These are phyloP conservation scores for Septoria linicola DNA, from an alignment of 2,329 filamentous ascomycete genomes.

Conservation along the genomic window DNA sequence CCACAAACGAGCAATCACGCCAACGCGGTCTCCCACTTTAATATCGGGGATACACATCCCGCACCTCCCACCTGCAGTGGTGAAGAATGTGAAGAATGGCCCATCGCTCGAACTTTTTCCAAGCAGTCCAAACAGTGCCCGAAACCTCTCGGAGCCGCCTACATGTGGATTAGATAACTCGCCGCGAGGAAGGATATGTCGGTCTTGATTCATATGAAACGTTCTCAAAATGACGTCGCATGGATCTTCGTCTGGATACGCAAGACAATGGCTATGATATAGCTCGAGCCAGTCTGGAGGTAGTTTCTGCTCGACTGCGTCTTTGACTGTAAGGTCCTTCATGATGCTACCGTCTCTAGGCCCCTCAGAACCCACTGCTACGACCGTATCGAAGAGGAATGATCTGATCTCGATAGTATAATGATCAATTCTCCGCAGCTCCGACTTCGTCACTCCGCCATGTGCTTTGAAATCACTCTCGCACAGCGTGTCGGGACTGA, in stretches of 20 bases:
- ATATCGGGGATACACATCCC: conserved; percentile 3
- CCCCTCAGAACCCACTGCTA: background rate
- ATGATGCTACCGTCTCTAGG: background rate
- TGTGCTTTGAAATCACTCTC: conserved; percentile 8
- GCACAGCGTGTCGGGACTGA: conserved; percentile 8
- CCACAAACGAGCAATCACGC: background rate
- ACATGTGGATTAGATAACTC: background rate
- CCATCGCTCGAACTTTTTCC: background rate
- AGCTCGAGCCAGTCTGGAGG: conserved; percentile 7
- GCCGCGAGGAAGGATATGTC: background rate
- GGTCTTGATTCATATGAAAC: conserved; percentile 4
- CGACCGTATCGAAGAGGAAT: conserved; percentile 8
- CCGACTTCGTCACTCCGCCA: background rate
- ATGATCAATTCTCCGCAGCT: background rate
- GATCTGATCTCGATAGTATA: background rate
- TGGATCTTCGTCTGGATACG: background rate
- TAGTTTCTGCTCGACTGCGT: conserved; percentile 2
- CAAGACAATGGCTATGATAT: background rate
- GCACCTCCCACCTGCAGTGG: conserved; percentile 3
- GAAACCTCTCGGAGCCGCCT: background rate
- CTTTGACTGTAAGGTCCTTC: background rate
- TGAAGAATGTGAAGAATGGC: conserved; percentile 11
- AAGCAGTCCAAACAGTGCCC: background rate
- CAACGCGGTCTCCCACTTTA: conserved; percentile 5
- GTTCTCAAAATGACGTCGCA: background rate